These are phyloP conservation scores for Phytophthora kernoviae DNA, from an alignment of 352 stramenopile genomes.

Conservation along the genomic window DNA sequence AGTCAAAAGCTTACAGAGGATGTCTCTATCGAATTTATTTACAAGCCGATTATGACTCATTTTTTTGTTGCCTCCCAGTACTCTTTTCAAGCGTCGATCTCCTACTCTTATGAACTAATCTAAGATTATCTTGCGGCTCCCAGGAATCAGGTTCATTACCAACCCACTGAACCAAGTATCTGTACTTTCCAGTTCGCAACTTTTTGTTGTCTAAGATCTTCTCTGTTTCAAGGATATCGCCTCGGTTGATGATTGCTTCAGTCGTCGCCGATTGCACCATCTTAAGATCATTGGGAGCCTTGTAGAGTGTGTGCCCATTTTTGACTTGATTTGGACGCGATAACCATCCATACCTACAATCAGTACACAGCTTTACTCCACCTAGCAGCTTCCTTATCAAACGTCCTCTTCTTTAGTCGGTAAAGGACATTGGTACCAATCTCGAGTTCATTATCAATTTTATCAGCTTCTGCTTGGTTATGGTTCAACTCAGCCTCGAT, in stretches of 20 bases:
- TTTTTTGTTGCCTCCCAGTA: not conserved
- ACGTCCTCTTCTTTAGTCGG: slow-evolving; percentile 17
- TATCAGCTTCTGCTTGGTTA: slow-evolving; percentile 27
- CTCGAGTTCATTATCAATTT: slow-evolving; percentile 11
- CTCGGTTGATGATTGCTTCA: slow-evolving; percentile 10
- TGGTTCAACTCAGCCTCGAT: slow-evolving; percentile 22
- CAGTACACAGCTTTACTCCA: slow-evolving; percentile 24
- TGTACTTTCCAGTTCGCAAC: slow-evolving; percentile 21
- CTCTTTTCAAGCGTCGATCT: not conserved
- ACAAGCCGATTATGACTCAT: no score
- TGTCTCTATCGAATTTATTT: no score
- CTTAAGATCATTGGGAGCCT: slow-evolving; percentile 18
- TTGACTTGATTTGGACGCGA: slow-evolving; percentile 25
- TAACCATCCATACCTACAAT: slow-evolving; percentile 31
- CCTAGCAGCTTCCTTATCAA: slow-evolving; percentile 27
- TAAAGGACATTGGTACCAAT: slow-evolving; percentile 20
- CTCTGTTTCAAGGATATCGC: slow-evolving; percentile 26
- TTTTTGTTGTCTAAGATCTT: slow-evolving; percentile 14
- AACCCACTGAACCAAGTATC: slow-evolving; percentile 35
- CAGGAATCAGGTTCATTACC: slow-evolving; percentile 23
- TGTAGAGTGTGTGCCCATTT: slow-evolving; percentile 40
- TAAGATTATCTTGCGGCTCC: slow-evolving; percentile 24
- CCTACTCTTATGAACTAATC: slow-evolving; percentile 18
- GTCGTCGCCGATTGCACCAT: slow-evolving; percentile 16
- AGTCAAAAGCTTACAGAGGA: slow-evolving; percentile 5